Evolutionary conservation across 805 yeast species (phyloP), one percentile per base, ranked within the genome.

Genomic region (Yarrowia bubula): DNA sequence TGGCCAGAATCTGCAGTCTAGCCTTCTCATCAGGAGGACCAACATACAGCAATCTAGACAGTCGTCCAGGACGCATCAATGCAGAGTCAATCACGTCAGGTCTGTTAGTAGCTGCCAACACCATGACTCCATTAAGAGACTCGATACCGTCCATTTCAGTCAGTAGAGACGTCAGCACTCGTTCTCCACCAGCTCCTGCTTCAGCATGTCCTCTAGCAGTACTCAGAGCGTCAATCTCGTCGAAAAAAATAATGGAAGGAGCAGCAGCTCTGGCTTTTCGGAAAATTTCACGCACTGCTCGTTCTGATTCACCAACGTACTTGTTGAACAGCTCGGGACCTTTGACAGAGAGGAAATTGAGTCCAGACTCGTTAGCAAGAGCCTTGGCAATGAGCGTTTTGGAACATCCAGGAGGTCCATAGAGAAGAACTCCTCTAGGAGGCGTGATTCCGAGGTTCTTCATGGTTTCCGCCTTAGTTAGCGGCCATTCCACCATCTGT

Each of bases 341-440:
- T 75, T 95, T 95, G 8, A 93, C 97, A 0, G 98, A 97, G 62
- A 93, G 75, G 75, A 93, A 93, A 71, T 93, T 93, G 58, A 93
- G 82, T 0, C 98, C 98, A 1, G 97, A 88, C 76, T 93, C 99
- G 0, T 97, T 89, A 0, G 98, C 98, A 35, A 93, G 77, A 0
- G 98, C 98, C 72, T 93, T 93, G 1, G 98, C 98, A 0, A 96
- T 90, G 67, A 93, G 76, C 0, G 99, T 93, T 72, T 93, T 93
- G 10, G 98, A 92, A 78, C 98, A 93, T 14, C 99, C 99, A 0
- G 99, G 98, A 0, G 99, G 99, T 0, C 99, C 99, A 75, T 95
- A 95, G 18, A 95, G 79, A 53, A 95, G 76, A 1, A 95, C 88
- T 41, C 99, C 99, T 69, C 90, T 89, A 3, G 99, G 99, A 0